phyloP scores from a whole-genome alignment of 1,284 basidiomycete genomes.

The Marasmius oreades region DNA sequence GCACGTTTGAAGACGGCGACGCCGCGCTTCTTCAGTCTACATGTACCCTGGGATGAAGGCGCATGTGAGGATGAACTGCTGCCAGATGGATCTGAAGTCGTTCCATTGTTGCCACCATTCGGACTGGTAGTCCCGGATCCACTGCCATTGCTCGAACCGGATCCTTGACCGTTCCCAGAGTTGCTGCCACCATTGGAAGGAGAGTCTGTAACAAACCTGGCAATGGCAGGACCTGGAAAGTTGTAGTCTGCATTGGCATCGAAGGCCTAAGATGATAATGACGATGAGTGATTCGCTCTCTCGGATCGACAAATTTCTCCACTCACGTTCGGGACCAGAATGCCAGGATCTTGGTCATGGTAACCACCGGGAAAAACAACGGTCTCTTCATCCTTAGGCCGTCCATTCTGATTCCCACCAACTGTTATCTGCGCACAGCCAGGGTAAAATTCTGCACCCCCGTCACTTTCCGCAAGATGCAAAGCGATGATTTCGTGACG shows the following conservation, averaged over 20 bases:
- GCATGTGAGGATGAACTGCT: background rate
- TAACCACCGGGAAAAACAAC: constrained; percentile 66
- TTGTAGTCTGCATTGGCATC: constrained; percentile 33
- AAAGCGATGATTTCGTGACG: constrained; percentile 73
- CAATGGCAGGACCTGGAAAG: constrained; percentile 51
- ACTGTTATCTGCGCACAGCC: constrained; percentile 63
- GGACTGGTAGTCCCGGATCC: background rate
- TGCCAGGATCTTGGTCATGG: constrained; percentile 56
- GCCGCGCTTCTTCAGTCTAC: background rate
- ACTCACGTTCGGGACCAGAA: constrained; percentile 42
- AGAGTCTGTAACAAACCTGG: constrained; percentile 32
- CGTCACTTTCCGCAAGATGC: constrained; percentile 45
- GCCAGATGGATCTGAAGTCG: background rate
- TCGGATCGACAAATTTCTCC: background rate
- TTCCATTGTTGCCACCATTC: background rate
- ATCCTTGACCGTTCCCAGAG: background rate
- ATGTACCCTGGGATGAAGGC: background rate
- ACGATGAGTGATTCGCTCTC: constrained; percentile 3
- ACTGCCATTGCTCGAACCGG: background rate
- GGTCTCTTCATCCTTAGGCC: constrained; percentile 38
- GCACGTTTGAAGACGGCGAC: background rate
- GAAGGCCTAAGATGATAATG: constrained; percentile 23
- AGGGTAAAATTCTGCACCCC: constrained; percentile 71
- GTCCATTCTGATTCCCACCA: constrained; percentile 46
- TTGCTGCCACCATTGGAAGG: background rate